Conservation (phyloP, 2,329 filamentous ascomycete species). For the Pseudogymnoascus sp. region DNA sequence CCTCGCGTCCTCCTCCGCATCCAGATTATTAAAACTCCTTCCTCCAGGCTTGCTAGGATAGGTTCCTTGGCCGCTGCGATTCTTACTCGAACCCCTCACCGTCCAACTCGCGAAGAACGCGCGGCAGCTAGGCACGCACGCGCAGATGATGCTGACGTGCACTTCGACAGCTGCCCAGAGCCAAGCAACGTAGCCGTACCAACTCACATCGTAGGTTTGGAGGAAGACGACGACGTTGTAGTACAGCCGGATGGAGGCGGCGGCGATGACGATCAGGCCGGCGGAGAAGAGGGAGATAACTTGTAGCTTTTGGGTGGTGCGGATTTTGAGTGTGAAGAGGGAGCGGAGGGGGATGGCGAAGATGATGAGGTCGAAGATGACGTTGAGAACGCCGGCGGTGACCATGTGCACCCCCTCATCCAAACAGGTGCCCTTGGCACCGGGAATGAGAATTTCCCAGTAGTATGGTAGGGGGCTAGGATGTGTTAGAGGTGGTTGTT, state of each 20-base stretch:
- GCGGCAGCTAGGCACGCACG: constrained; percentile 1
- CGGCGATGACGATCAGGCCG: not conserved
- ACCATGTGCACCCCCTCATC: not conserved
- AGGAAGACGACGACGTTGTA: constrained; percentile 4
- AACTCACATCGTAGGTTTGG: not conserved
- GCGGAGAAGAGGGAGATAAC: not conserved
- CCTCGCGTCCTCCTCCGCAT: not conserved
- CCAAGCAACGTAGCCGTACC: not conserved
- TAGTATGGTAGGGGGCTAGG: constrained; percentile 1
- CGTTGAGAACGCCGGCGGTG: not conserved
- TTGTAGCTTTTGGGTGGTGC: constrained; percentile 7
- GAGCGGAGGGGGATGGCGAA: constrained; percentile 2
- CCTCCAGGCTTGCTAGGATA: not conserved
- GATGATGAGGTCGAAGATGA: constrained; percentile 6
- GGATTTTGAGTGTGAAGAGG: constrained; percentile 2
- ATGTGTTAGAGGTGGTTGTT: not conserved
- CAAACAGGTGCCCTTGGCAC: not conserved
- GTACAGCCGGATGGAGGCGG: not conserved
- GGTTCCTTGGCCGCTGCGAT: not conserved
- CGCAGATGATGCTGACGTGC: not conserved
- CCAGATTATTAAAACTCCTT: not conserved
- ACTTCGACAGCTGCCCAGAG: not conserved
- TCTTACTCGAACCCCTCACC: constrained; percentile 2
- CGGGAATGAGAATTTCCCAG: not conserved
- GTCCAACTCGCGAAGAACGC: constrained; percentile 4